These are phyloP conservation scores for Globisporangium yorkense DNA, from an alignment of 352 stramenopile species.

Conservation along the genomic window DNA sequence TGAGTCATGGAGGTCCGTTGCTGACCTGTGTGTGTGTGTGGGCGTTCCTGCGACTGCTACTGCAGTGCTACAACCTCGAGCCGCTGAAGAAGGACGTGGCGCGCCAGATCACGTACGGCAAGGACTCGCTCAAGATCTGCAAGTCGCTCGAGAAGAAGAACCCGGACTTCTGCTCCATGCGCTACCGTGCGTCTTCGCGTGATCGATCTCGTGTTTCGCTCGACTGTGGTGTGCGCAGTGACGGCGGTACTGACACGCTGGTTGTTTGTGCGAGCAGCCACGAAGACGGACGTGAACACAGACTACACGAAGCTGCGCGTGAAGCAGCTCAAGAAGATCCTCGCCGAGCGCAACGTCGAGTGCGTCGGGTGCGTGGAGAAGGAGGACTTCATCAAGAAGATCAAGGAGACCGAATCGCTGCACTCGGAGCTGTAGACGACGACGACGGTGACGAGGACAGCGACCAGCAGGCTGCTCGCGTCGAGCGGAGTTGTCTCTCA, in stretches of 20 bases:
- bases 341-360: conserved; percentile 88
- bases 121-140: conserved; percentile 92
- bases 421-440: conserved; percentile 75
- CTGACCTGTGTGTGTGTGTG: background rate
- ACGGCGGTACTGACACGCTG: background rate
- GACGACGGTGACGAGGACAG: background rate
- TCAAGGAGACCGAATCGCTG: conserved; percentile 86
- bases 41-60: background rate
- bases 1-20: too few relatives aligned
- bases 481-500: background rate
- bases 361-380: conserved; percentile 94
- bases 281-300: conserved; percentile 93
- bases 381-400: conserved; percentile 92
- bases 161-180: conserved; percentile 92
- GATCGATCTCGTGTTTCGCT: background rate
- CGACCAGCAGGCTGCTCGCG: background rate
- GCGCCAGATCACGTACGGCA: conserved; percentile 88
- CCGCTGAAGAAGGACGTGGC: conserved; percentile 93
- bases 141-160: conserved; percentile 93
- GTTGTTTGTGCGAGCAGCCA: conserved; percentile 31
- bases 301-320: conserved; percentile 94
- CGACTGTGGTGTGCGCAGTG: background rate
- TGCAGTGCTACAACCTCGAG: conserved; percentile 92
- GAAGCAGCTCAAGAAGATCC: conserved; percentile 94
- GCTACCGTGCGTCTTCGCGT: conserved; percentile 74